Evolutionary conservation across 768 basidiomycete genomes (phyloP).

Genomic region (Holtermannia corniformis): DNA sequence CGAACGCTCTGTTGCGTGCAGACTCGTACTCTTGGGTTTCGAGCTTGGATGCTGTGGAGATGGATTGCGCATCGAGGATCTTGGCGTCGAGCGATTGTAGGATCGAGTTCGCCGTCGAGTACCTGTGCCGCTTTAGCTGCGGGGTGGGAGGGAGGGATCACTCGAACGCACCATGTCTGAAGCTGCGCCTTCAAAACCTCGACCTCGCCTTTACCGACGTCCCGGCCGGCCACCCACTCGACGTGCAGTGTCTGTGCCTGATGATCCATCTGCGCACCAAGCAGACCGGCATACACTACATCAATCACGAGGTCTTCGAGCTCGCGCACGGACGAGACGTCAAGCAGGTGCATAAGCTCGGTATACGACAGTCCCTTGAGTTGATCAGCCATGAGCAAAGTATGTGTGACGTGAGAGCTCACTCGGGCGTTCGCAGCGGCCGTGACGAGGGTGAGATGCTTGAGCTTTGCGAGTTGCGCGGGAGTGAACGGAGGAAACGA

Average conservation of each 20-base stretch:
- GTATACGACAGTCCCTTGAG: conserved; percentile 67
- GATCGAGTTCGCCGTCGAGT: conserved; percentile 56
- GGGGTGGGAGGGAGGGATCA: not conserved
- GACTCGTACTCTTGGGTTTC: not conserved
- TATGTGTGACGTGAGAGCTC: conserved; percentile 29
- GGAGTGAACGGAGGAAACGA: conserved; percentile 58
- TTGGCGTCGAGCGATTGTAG: conserved; percentile 64
- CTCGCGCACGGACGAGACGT: conserved; percentile 69
- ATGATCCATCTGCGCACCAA: conserved; percentile 88
- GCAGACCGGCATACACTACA: conserved; percentile 80
- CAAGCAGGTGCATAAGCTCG: conserved; percentile 57
- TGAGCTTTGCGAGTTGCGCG: conserved; percentile 75
- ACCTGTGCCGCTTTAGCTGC: conserved; percentile 5
- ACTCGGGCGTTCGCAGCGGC: conserved; percentile 70
- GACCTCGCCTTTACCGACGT: conserved; percentile 46
- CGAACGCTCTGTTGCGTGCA: not conserved
- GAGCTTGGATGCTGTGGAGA: not conserved
- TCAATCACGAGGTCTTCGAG: conserved; percentile 97
- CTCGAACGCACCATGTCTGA: conserved; percentile 37
- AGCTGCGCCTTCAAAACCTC: conserved; percentile 16
- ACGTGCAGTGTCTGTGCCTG: conserved; percentile 80
- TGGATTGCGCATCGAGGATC: conserved; percentile 42
- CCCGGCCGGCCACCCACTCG: conserved; percentile 84
- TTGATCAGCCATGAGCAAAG: not conserved
- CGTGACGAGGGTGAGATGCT: conserved; percentile 82